Conservation (phyloP, 2,329 filamentous ascomycete species). For the Westerdykella aurantiaca region DNA sequence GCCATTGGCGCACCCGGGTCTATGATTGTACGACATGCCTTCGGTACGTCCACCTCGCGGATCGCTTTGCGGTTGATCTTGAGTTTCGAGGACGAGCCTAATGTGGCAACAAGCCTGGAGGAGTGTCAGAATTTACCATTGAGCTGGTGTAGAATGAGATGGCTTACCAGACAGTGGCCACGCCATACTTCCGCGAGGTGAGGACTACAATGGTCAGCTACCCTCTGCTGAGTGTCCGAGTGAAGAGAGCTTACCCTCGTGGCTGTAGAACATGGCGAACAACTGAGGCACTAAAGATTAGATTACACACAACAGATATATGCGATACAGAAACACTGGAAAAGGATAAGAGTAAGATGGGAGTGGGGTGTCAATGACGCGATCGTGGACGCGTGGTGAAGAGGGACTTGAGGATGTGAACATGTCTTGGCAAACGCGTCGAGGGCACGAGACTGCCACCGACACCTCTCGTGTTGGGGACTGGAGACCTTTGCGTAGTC, state of each 20-base stretch:
- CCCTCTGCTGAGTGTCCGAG: slow-evolving; percentile 2
- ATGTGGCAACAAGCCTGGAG: slow-evolving; percentile 80
- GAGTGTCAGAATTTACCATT: too few relatives aligned
- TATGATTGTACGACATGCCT: slow-evolving; percentile 83
- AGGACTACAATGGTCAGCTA: slow-evolving; percentile 53
- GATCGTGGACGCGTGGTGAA: background rate
- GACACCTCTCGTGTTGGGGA: too few relatives aligned
- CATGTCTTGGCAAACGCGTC: background rate
- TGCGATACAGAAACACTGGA: background rate
- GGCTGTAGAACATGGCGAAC: slow-evolving; percentile 80
- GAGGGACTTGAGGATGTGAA: background rate
- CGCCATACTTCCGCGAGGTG: slow-evolving; percentile 79
- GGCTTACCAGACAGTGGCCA: slow-evolving; percentile 85
- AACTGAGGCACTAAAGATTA: background rate
- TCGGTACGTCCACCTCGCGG: slow-evolving; percentile 76
- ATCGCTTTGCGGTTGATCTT: slow-evolving; percentile 81
- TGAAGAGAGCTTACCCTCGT: slow-evolving; percentile 64
- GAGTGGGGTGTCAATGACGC: background rate
- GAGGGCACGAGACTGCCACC: too few relatives aligned
- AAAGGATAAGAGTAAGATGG: background rate
- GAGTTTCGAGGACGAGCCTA: slow-evolving; percentile 65
- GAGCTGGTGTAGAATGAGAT: background rate
- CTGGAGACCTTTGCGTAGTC: too few relatives aligned
- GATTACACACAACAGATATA: slow-evolving; percentile 1
- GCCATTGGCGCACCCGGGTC: slow-evolving; percentile 82